Percentiles rank a stretch among this genome's conserved stretches.
Evolutionary conservation across 2,329 filamentous ascomycete genomes (phyloP).

Genomic region (Paraphoma sp.): DNA sequence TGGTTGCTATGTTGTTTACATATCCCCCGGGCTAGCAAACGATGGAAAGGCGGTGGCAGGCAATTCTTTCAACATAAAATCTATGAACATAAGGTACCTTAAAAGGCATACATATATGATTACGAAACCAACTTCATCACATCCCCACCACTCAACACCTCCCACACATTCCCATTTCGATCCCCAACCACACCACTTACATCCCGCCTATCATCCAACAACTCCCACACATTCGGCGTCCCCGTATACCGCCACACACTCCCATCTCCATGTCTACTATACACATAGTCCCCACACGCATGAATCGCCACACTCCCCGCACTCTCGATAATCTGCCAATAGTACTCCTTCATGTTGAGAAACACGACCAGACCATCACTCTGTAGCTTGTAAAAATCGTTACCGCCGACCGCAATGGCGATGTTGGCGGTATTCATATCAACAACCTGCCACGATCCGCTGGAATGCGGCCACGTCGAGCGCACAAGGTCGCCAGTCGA

Average conservation of each 20-base stretch:
- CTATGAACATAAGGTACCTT: no score
- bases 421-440: conserved; percentile 29
- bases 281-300: conserved; percentile 26
- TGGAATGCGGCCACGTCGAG: conserved; percentile 27
- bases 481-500: conserved; percentile 34
- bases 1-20: no score
- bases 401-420: conserved; percentile 31
- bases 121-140: conserved; percentile 30
- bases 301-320: conserved; percentile 19
- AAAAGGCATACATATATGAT: background rate
- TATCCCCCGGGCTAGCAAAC: no score
- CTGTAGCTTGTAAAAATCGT: conserved; percentile 40
- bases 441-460: conserved; percentile 28
- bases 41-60: no score
- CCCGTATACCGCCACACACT: conserved; percentile 38
- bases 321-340: conserved; percentile 32
- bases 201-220: conserved; percentile 24
- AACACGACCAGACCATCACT: conserved; percentile 32
- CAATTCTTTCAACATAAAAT: no score
- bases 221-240: conserved; percentile 32
- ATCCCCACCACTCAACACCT: conserved; percentile 26
- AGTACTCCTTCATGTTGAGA: conserved; percentile 25
- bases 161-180: conserved; percentile 29
- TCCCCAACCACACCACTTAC: conserved; percentile 24
- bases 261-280: conserved; percentile 32